A percentile compares a stretch with the other conserved stretches of the same genome.
phyloP scores from a whole-genome alignment of 345 rosid genomes.

The Brassica rapa region DNA sequence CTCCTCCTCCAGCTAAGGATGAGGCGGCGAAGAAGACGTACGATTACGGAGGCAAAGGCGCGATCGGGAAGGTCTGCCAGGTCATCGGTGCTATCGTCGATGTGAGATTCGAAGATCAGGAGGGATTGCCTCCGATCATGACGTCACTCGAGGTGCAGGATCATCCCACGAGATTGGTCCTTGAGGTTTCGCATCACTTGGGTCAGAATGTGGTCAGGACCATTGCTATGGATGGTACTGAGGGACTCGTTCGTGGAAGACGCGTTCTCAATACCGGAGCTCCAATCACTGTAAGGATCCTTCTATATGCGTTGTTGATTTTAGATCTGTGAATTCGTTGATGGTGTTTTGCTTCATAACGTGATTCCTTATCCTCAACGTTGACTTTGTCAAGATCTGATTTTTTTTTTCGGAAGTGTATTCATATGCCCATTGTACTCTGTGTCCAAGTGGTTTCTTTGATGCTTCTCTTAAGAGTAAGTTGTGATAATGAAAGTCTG shows the following conservation, averaged over 20 bases:
- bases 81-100: slow-evolving; percentile 97
- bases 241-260: slow-evolving; percentile 81
- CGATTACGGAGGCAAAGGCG: slow-evolving; percentile 83
- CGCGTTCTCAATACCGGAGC: slow-evolving; percentile 88
- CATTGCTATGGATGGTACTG: slow-evolving; percentile 96
- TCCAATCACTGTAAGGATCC: slow-evolving; percentile 75
- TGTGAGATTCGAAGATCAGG: slow-evolving; percentile 71
- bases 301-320: background rate
- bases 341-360: background rate
- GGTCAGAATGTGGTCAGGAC: slow-evolving; percentile 86
- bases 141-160: slow-evolving; percentile 89
- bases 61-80: slow-evolving; percentile 92
- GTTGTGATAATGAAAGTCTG: background rate
- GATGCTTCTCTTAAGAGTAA: no score
- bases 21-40: slow-evolving; percentile 47
- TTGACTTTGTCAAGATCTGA: slow-evolving; percentile 4
- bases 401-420: background rate
- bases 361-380: background rate
- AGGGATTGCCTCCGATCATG: slow-evolving; percentile 93
- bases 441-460: background rate
- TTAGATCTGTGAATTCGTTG: slow-evolving; percentile 20
- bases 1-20: slow-evolving; percentile 44
- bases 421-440: background rate
- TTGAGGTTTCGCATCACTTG: slow-evolving; percentile 96
- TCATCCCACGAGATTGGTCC: slow-evolving; percentile 68